Conservation (phyloP, 1,284 basidiomycete genomes). For the Sparassis latifolia region DNA sequence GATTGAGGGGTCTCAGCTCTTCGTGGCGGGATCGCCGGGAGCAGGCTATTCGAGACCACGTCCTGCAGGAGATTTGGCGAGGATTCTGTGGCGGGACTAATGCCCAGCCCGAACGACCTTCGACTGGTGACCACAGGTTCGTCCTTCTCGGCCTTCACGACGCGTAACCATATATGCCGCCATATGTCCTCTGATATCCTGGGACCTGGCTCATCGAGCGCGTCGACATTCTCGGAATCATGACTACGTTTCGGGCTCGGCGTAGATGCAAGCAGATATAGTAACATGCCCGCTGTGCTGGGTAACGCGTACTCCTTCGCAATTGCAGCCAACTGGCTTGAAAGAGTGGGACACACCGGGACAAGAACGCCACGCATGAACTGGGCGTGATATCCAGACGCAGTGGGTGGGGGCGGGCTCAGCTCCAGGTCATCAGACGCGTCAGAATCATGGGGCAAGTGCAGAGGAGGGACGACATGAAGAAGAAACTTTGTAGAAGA, state of each 20-base stretch:
- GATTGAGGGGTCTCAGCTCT: constrained; percentile 28
- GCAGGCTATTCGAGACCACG: constrained; percentile 28
- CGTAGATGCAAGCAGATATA: constrained; percentile 61
- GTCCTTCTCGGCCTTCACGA: constrained; percentile 61
- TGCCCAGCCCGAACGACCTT: constrained; percentile 34
- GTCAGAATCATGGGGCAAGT: constrained; percentile 56
- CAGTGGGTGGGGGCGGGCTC: constrained; percentile 43
- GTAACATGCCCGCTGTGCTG: constrained; percentile 67
- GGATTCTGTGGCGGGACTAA: constrained; percentile 31
- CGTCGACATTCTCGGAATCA: constrained; percentile 9
- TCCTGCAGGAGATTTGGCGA: constrained; percentile 42
- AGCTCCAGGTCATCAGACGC: constrained; percentile 36
- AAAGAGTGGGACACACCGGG: constrained; percentile 64
- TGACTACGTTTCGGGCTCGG: constrained; percentile 14
- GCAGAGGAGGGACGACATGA: constrained; percentile 67
- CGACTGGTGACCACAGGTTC: constrained; percentile 37
- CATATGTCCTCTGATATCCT: constrained; percentile 79
- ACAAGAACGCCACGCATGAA: constrained; percentile 73
- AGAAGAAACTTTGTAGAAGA: constrained; percentile 53
- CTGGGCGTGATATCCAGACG: constrained; percentile 71
- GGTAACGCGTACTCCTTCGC: constrained; percentile 85
- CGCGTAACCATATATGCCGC: constrained; percentile 73
- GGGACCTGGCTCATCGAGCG: constrained; percentile 54
- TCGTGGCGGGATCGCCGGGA: constrained; percentile 41
- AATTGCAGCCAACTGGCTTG: constrained; percentile 70